phyloP scores from a whole-genome alignment of 805 yeast genomes.

The Nakazawaea ernobii region DNA sequence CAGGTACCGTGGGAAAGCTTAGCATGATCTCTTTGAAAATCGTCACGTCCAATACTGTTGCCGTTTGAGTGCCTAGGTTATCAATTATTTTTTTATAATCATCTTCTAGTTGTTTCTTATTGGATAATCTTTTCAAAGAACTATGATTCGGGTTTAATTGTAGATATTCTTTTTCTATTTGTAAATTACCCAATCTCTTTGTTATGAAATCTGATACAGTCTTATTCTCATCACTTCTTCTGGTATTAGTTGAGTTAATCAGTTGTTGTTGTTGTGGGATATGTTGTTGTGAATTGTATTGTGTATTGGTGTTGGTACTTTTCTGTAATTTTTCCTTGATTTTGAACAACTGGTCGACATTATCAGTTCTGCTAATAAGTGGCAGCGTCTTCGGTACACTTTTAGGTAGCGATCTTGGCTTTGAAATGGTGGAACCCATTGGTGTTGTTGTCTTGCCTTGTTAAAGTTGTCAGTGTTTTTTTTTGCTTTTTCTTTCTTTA shows the following conservation, averaged over 20 bases:
- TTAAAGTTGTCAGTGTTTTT: neutral
- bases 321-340: neutral
- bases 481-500: neutral
- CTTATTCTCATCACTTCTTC: neutral
- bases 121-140: slow-evolving; percentile 3
- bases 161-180: slow-evolving; percentile 1
- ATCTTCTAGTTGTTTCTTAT: slow-evolving; percentile 2
- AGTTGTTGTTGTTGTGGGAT: too few species aligned
- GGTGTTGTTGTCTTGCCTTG: neutral
- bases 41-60: neutral
- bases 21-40: neutral
- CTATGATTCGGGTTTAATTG: slow-evolving; percentile 6
- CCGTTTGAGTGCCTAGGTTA: neutral
- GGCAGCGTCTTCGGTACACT: neutral
- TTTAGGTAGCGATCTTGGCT: slow-evolving; percentile 1
- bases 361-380: neutral
- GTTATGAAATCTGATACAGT: slow-evolving; percentile 8
- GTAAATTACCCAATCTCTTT: neutral
- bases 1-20: neutral
- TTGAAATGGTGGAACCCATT: slow-evolving; percentile 3
- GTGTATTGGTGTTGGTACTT: neutral
- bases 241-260: neutral
- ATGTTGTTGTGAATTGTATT: neutral
- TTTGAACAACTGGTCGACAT: slow-evolving; percentile 5
- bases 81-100: slow-evolving; percentile 8